phyloP scores from a whole-genome alignment of 192 early-diverging fungal genomes.

The Podila epicladia region DNA sequence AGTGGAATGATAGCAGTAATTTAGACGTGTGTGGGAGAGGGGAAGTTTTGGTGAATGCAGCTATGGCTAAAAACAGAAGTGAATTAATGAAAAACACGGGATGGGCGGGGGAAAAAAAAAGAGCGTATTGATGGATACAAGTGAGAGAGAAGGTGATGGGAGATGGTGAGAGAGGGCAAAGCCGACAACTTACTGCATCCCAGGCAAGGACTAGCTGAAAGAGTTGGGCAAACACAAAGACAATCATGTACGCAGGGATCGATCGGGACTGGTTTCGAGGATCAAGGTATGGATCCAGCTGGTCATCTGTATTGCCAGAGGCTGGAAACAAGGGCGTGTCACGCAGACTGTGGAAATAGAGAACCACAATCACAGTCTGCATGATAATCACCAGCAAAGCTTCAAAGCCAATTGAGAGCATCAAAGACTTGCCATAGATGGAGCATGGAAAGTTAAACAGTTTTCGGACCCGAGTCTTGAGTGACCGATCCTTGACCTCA shows the following conservation, averaged over 20 bases:
- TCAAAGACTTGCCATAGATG: slow-evolving; percentile 31
- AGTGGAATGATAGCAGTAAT: too few species aligned
- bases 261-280: slow-evolving; percentile 27
- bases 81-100: too few species aligned
- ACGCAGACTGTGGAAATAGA: slow-evolving; percentile 26
- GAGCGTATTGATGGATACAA: too few species aligned
- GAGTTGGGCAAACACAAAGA: slow-evolving; percentile 76
- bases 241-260: slow-evolving; percentile 77
- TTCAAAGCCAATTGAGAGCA: slow-evolving; percentile 33
- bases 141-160: too few species aligned
- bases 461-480: slow-evolving; percentile 17
- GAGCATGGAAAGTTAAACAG: slow-evolving; percentile 41
- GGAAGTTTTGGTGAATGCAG: too few species aligned
- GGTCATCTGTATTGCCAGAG: background rate
- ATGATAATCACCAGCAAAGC: slow-evolving; percentile 42
- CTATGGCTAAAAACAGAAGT: too few species aligned
- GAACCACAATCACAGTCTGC: slow-evolving; percentile 37
- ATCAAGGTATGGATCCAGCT: slow-evolving; percentile 23
- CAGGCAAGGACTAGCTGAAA: slow-evolving; percentile 71
- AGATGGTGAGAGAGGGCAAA: background rate
- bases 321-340: slow-evolving; percentile 11
- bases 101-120: too few species aligned
- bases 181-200: slow-evolving; percentile 70
- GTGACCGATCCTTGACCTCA: background rate
- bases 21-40: too few species aligned